Evolutionary conservation across 768 basidiomycete genomes (phyloP).

Genomic region (Paxillus involutus): DNA sequence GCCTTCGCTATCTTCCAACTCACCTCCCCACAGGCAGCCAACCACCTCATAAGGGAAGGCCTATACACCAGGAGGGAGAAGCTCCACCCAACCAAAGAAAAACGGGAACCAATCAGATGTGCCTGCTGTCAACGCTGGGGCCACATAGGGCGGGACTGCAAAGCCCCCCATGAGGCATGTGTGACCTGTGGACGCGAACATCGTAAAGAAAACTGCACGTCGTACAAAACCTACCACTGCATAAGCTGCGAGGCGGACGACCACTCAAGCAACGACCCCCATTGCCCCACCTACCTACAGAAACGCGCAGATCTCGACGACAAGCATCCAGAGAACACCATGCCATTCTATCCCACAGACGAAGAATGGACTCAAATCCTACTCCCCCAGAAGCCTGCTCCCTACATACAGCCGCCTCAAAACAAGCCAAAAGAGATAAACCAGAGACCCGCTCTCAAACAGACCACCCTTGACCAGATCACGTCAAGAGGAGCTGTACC

Average conservation of each 20-base stretch:
- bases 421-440: too few species aligned
- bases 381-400: neutral
- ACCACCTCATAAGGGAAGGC: neutral
- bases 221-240: too few species aligned
- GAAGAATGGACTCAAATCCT: neutral
- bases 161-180: neutral
- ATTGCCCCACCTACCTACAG: neutral
- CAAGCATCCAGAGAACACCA: slow-evolving; percentile 1
- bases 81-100: slow-evolving; percentile 1
- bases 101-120: neutral
- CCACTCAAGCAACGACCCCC: too few species aligned
- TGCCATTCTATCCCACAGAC: slow-evolving; percentile 6
- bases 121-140: neutral
- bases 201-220: neutral
- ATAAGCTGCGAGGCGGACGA: too few species aligned
- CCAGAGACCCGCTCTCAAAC: too few species aligned
- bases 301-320: neutral
- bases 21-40: rapidly evolving
- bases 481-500: too few species aligned
- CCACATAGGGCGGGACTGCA: neutral
- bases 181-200: neutral
- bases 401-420: too few species aligned
- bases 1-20: neutral
- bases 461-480: too few species aligned
- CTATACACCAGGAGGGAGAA: neutral